Base-by-base conservation (phyloP, 2,329 filamentous ascomycete genomes). In the Verticillium isaacii region DNA sequence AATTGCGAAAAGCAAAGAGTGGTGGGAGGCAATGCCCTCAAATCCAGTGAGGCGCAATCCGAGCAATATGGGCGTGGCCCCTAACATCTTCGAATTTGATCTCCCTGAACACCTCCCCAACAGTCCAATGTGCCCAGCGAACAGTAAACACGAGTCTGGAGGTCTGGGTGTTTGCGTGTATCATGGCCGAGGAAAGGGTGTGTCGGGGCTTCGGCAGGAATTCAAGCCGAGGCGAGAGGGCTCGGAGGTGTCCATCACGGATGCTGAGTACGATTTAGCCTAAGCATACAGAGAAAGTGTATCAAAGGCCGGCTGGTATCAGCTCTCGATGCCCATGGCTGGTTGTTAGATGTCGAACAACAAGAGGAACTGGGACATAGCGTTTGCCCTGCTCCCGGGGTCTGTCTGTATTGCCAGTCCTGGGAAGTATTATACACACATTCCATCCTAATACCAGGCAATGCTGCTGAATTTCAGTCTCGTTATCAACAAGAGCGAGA, bases 121-220 rank as follows among this genome's bases (percentile, higher is more conserved):
- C 61, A 84, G 81, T 66, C 81, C 81, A 17, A 76, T 83, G 72
- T 85, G 82, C 60, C 82, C 82, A 2, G 71, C 80, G 9, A 82
- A 84, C 67, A 69, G 70, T 54, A 77, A 73, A 50, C 77, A 82
- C 60, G 68, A 68, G 59, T 76, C 76, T 15, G 74, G 77, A n/a
- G 80, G 81, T 5, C 77, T 73, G 6, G 81, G 79, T 0, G 63
- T 84, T 3, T 85, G 82, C 61, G 80, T 84, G 2, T 82, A 81
- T 64, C 80, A 82, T 58, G 80, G 80, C 2, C 72, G 80, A 36
- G 68, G 70, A 57, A 74, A 61, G 14, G 41, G 39, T 3, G 25
- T 41, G 14, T 64, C 60, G 7, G 8, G 36, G 17, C 56, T 61
- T 37, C 62, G 57, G 9, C 57, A 60, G 11, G 54, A 17, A 14